Conservation (phyloP, 2,329 filamentous ascomycete genomes). For the Cordyceps tenuipes region DNA sequence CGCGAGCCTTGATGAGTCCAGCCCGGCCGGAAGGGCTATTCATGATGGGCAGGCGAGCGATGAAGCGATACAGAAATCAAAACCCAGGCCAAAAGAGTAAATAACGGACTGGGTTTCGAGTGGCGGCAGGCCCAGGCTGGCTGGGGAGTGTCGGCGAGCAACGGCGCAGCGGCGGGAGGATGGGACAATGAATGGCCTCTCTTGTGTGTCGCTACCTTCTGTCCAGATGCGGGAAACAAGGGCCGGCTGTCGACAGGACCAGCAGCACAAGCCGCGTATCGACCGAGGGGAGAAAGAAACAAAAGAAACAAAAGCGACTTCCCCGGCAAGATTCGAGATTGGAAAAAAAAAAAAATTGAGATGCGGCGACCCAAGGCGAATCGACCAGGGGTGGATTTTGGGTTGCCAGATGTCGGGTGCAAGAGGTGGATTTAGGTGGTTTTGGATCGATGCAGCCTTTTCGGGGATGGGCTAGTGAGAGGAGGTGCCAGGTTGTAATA, state of each 20-base stretch:
- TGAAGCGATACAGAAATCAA: conserved; percentile 2
- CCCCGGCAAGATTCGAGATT: background rate
- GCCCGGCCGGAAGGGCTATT: conserved; percentile 44
- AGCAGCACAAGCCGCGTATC: background rate
- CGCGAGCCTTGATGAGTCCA: conserved; percentile 46
- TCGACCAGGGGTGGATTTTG: conserved; percentile 8
- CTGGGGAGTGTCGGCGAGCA: background rate
- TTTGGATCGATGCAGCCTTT: background rate
- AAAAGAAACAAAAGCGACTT: background rate
- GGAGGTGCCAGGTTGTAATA: too few relatives aligned
- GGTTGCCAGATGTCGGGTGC: conserved; percentile 6
- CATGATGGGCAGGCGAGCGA: conserved; percentile 22
- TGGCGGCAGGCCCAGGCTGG: conserved; percentile 4
- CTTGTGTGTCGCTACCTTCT: background rate
- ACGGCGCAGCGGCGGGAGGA: background rate
- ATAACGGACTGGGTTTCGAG: conserved; percentile 6
- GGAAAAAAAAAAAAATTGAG: background rate
- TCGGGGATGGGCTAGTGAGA: background rate
- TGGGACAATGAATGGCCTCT: background rate
- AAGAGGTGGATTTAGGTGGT: background rate
- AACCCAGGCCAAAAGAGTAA: conserved; percentile 1
- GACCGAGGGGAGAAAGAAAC: background rate
- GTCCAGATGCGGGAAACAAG: background rate
- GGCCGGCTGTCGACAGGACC: background rate
- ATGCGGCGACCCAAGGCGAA: conserved; percentile 7